Base-by-base conservation (phyloP, 352 stramenopile species). In the Pythium chondricola region DNA sequence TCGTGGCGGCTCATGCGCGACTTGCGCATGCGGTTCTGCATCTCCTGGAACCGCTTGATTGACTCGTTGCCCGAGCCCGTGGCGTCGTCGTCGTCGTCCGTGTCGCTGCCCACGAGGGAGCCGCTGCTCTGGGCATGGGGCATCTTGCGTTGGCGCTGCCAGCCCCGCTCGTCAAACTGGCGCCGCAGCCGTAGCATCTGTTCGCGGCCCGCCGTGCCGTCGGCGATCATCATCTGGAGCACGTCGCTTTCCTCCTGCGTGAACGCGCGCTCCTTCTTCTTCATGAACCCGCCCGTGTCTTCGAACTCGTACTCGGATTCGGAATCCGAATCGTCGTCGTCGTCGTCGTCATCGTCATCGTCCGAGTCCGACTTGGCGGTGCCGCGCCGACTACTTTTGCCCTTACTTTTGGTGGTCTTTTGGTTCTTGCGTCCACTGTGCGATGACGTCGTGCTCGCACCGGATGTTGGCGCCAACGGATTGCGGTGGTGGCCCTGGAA, bases 181-280 rank as follows among this genome's bases (percentile, higher is more conserved):
- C 76, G 72, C 21, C 72, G 67, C 17, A 89, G 52, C 0, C 73
- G 71, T 37, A 86, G 58, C 70, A 85, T 78, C 52, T 89, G 78
- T 35, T 89, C 78, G 2, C 61, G 60, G 9, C 71, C 71, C 0
- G 78, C 78, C 2, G 78, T 89, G 48, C 78, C 78, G 21, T 87
- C 74, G 24, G 75, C 75, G 46, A 89, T 87, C 78, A 89, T 89
- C 58, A 86, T 67, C 43, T 86, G 71, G 35, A 89, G 54, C 57
- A 81, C 83, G 40, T 81, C 82, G 37, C 71, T 79, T 52, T 85
- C 75, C 49, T 87, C 78, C 46, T 80, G 65, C 14, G 78, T 81
- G 41, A 87, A 87, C 9, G 61, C 39, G 16, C 49, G 44, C 29
- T 71, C 58, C 52, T 87, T 85, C 7, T 56, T n/a, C 35, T 68